A percentile compares a stretch with the other conserved stretches of the same genome.
Evolutionary conservation across 345 rosid species (phyloP).

Genomic region (Pistacia vera): DNA sequence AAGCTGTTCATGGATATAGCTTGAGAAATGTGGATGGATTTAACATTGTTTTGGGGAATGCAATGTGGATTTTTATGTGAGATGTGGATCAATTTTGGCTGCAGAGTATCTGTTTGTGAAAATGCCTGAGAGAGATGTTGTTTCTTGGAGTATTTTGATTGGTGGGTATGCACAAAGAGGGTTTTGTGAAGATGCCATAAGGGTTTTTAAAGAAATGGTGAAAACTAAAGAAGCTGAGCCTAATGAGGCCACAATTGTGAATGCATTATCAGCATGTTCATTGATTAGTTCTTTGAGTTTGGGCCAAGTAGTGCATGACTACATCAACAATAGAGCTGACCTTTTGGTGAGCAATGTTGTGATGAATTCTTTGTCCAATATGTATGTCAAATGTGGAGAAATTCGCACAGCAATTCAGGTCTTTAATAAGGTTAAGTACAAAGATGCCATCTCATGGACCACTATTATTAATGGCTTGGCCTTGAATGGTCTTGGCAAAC

Average conservation of each 20-base stretch:
- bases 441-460: slow-evolving; percentile 34
- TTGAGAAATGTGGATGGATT: slow-evolving; percentile 23
- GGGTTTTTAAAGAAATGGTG: slow-evolving; percentile 25
- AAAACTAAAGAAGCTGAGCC: slow-evolving; percentile 23
- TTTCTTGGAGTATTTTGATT: slow-evolving; percentile 32
- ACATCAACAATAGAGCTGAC: slow-evolving; percentile 5
- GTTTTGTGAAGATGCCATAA: slow-evolving; percentile 21
- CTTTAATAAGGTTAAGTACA: slow-evolving; percentile 15
- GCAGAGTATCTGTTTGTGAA: slow-evolving; percentile 27
- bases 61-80: slow-evolving; percentile 25
- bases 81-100: slow-evolving; percentile 17
- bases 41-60: slow-evolving; percentile 25
- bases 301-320: slow-evolving; percentile 20
- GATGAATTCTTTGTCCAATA: slow-evolving; percentile 32
- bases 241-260: slow-evolving; percentile 31
- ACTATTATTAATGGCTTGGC: slow-evolving; percentile 33
- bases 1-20: slow-evolving; percentile 24
- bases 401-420: slow-evolving; percentile 25
- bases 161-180: slow-evolving; percentile 30
- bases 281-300: slow-evolving; percentile 19
- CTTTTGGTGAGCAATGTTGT: slow-evolving; percentile 16
- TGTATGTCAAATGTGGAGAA: slow-evolving; percentile 36
- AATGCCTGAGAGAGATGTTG: slow-evolving; percentile 33
- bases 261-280: slow-evolving; percentile 26
- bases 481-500: slow-evolving; percentile 30